Base-by-base conservation (phyloP, 108 stramenopile species). In the Skeletonema tropicum region DNA sequence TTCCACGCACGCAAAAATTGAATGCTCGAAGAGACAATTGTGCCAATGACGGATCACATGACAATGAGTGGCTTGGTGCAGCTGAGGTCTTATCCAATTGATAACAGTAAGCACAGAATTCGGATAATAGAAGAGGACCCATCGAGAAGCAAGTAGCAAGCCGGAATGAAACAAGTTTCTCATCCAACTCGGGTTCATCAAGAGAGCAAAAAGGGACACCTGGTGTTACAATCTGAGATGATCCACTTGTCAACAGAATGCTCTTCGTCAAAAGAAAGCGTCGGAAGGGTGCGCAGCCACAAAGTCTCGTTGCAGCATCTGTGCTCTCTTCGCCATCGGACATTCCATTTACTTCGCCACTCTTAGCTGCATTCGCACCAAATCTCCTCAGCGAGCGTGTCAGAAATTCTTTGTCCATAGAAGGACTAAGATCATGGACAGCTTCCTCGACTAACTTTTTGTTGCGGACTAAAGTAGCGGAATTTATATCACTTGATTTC, bases 41-140 rank as follows among this genome's bases (percentile, higher is more conserved):
- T 38, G 82, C 52, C 23, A 83, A 36, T n/a, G 82, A 39, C 12
- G 68, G 31, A 35, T 78, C 77, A 26, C 35, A 30, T 39, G 26
- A 41, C 41, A 68, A 41, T 29, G 11, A 21, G 49, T 46, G 32
- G 9, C 14, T 45, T 1, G 65, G 71, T 3, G 76, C 49, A 33
- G 77, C 77, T 10, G 81, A 80, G 23, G 79, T 76, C 30, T 35
- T 68, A 36, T 75, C 69, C 17, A 75, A 26, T 2, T 75, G 57
- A 77, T 73, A 77, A 17, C 71, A 77, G 46, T 82, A 71, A 17
- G 72, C 15, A 29, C 74, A 74, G 61, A 82, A 82, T 29, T 82
- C 81, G 48, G 71, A 61, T 36, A 77, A 82, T 9, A 75, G 63
- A 35, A 82, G 42, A 3, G 71, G 74, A 8, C 81, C 81, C 30